Conservation (phyloP, 352 stramenopile species). For the Phytophthora ramorum region DNA sequence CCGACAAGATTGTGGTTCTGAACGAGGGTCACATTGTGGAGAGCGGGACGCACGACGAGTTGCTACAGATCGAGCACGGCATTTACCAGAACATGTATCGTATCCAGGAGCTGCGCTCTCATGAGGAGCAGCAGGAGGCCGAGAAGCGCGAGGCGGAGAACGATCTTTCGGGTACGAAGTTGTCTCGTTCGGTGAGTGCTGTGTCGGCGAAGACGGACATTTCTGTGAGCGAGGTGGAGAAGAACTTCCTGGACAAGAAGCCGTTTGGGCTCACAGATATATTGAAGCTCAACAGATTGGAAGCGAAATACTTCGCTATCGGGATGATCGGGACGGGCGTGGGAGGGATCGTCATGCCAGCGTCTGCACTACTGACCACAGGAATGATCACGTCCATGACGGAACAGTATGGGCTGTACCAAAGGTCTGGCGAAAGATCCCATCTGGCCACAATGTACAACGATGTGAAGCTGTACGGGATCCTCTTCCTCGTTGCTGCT, state of each 20-base stretch:
- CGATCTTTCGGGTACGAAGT: neutral
- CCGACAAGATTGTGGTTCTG: slow-evolving; percentile 56
- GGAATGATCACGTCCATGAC: slow-evolving; percentile 58
- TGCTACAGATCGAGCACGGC: slow-evolving; percentile 62
- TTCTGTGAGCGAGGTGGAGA: slow-evolving; percentile 22
- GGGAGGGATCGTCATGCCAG: slow-evolving; percentile 43
- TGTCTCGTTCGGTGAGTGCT: slow-evolving; percentile 18
- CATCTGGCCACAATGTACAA: slow-evolving; percentile 47
- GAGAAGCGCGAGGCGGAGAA: slow-evolving; percentile 10
- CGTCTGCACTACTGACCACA: slow-evolving; percentile 46
- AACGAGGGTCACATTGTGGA: slow-evolving; percentile 42
- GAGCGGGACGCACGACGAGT: slow-evolving; percentile 39
- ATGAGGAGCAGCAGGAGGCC: slow-evolving; percentile 20
- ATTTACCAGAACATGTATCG: slow-evolving; percentile 86
- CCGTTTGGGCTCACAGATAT: slow-evolving; percentile 20
- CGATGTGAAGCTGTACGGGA: slow-evolving; percentile 30
- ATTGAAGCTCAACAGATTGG: slow-evolving; percentile 8
- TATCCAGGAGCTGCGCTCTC: slow-evolving; percentile 44
- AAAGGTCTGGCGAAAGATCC: slow-evolving; percentile 24
- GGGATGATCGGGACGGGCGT: slow-evolving; percentile 24
- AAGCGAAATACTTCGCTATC: slow-evolving; percentile 29
- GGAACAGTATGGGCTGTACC: slow-evolving; percentile 48
- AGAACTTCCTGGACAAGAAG: slow-evolving; percentile 26
- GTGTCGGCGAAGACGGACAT: slow-evolving; percentile 29
- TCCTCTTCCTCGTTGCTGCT: slow-evolving; percentile 44